Evolutionary conservation across 371 early-diverging fungal genomes (phyloP), one percentile per base, ranked within the genome.

Genomic region (Mortierella sp.): DNA sequence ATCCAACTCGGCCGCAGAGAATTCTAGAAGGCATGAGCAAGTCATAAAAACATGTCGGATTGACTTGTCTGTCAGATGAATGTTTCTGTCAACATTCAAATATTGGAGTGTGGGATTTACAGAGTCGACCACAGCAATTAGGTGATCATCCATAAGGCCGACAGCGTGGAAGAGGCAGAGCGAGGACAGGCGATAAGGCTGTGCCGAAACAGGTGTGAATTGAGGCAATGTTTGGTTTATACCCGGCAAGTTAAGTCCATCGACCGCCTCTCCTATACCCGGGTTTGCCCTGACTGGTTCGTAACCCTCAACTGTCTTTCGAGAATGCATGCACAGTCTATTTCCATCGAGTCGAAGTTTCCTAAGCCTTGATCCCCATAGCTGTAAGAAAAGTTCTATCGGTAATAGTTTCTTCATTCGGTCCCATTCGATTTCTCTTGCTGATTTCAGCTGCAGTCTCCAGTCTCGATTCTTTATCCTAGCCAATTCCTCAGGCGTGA

Each of bases 31-130:
- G 16, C 24, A 22, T 19, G 74, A 19, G 28, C 69, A 74, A 9
- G 58, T 58, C 74, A 74, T 74, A 22, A 74, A n/a, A n/a, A 74
- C 69, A 52, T 74, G 61, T n/a, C 74, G 69, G 28, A 74, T 69
- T 7, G 64, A 47, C 9, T 24, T 21, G 52, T 74, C 69, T 4
- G 59, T 69, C 61, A 74, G 61, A 8, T 38, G n/a, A 2, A 33
- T 58, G 45, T 69, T 69, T 24, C 55, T 32, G 36, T 74, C 74
- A 9, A 74, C 69, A 41, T 69, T 74, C 55, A 74, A 19, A 8
- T 52, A 58, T 19, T 50, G 60, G 41, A 74, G 15, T 19, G 55
- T 69, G 3, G 69, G 22, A 0, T 38, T 50, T 1, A 64, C 15
- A 5, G 50, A 6, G 40, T 74, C 69, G 38, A 74, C 60, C 5